Percentiles rank a stretch among this genome's conserved stretches.
phyloP scores from a whole-genome alignment of 2,329 filamentous ascomycete genomes.

The Hypoxylon rubiginosum region DNA sequence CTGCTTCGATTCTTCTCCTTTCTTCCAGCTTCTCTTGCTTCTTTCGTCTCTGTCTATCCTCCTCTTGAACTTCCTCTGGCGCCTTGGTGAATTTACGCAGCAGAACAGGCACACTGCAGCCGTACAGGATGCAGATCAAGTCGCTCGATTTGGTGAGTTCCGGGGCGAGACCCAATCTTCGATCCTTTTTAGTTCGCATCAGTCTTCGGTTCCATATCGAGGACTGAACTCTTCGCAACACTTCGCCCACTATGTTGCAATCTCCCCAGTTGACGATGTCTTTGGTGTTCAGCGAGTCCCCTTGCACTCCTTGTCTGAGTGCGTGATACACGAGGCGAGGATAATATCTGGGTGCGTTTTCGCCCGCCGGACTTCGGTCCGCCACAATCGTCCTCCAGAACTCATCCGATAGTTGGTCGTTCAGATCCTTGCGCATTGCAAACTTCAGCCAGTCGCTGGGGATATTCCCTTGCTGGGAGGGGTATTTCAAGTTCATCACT shows the following conservation, averaged over 20 bases:
- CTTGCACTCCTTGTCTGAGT: slow-evolving; percentile 12
- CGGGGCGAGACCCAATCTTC: slow-evolving; percentile 17
- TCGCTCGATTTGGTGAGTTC: slow-evolving; percentile 12
- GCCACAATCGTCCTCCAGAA: slow-evolving; percentile 27
- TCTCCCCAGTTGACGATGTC: slow-evolving; percentile 22
- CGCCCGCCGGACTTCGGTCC: slow-evolving; percentile 20
- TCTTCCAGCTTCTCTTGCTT: slow-evolving; percentile 2
- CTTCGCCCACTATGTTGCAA: slow-evolving; percentile 25
- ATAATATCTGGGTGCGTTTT: slow-evolving; percentile 27
- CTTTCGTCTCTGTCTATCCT: slow-evolving; percentile 8
- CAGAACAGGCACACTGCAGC: slow-evolving; percentile 30
- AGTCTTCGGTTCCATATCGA: slow-evolving; percentile 30
- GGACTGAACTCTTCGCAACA: slow-evolving; percentile 24
- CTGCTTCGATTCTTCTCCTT: neutral
- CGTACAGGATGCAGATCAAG: slow-evolving; percentile 28
- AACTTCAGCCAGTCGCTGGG: slow-evolving; percentile 16
- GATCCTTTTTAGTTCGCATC: slow-evolving; percentile 21
- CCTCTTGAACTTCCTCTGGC: slow-evolving; percentile 10
- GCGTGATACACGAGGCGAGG: slow-evolving; percentile 21
- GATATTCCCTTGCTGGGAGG: slow-evolving; percentile 30
- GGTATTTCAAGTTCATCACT: slow-evolving; percentile 10
- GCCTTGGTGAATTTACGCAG: slow-evolving; percentile 22
- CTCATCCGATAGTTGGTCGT: slow-evolving; percentile 10
- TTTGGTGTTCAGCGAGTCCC: slow-evolving; percentile 20
- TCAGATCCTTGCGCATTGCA: neutral